Conservation (phyloP, 2,329 filamentous ascomycete species). For the Blumeria hordei region DNA sequence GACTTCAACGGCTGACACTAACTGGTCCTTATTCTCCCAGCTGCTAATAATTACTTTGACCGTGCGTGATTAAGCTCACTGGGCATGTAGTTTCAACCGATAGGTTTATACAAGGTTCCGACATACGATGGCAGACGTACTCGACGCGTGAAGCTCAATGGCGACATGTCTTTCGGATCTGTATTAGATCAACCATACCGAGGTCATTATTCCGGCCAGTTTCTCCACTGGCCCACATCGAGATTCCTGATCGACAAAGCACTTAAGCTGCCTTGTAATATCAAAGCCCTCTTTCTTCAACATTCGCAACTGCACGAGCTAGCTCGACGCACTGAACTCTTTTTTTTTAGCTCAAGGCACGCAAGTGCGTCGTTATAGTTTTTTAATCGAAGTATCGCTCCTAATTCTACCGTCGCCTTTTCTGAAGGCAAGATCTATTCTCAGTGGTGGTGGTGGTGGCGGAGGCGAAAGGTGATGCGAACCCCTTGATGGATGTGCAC, state of each 20-base stretch:
- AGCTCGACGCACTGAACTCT: too few relatives aligned
- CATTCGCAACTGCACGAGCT: neutral
- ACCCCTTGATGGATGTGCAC: neutral
- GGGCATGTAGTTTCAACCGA: neutral
- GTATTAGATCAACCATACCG: neutral
- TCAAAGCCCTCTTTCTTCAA: neutral
- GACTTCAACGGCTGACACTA: neutral
- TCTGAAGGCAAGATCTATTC: too few relatives aligned
- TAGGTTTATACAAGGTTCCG: neutral
- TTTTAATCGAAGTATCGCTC: neutral
- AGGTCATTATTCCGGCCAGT: neutral
- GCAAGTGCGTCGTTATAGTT: neutral
- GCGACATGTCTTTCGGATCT: neutral
- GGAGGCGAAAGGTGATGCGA: neutral
- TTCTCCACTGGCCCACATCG: neutral
- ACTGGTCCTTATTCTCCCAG: neutral
- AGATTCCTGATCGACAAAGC: neutral
- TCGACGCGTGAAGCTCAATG: neutral
- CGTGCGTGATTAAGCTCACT: neutral
- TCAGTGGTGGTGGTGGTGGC: too few relatives aligned
- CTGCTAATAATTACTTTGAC: neutral
- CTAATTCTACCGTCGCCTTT: too few relatives aligned
- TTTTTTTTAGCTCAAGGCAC: neutral
- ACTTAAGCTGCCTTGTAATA: neutral
- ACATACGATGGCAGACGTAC: neutral